These are phyloP conservation scores for Lantana camara DNA, from an alignment of 257 asterid species.

Conservation along the genomic window DNA sequence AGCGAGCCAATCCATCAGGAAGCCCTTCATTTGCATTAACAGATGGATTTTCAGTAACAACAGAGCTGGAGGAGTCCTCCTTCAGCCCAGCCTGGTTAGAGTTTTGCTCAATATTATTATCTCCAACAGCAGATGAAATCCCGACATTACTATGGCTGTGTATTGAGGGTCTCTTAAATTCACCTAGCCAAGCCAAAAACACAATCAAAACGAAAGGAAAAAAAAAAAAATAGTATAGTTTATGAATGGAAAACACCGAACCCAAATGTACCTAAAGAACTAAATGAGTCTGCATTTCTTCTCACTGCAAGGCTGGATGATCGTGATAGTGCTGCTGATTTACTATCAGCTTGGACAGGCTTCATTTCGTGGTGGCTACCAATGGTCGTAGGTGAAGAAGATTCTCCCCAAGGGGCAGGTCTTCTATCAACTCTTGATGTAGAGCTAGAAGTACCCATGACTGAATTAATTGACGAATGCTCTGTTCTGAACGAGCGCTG, in stretches of 20 bases:
- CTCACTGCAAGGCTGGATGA: conserved; percentile 62
- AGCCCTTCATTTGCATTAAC: conserved; percentile 46
- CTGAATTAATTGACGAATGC: conserved; percentile 40
- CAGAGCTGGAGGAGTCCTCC: conserved; percentile 46
- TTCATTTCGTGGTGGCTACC: conserved; percentile 48
- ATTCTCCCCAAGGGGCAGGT: conserved; percentile 44
- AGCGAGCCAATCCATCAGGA: conserved; percentile 50
- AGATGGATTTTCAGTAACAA: conserved; percentile 42
- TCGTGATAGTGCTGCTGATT: conserved; percentile 48
- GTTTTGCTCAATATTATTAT: conserved; percentile 44
- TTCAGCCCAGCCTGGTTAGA: conserved; percentile 42
- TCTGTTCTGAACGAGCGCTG: conserved; percentile 64
- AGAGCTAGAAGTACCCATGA: conserved; percentile 41
- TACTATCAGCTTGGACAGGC: conserved; percentile 51
- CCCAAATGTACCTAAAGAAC: conserved; percentile 46
- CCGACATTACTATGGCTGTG: conserved; percentile 31
- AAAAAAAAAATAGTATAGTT: not conserved
- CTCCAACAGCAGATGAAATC: conserved; percentile 43
- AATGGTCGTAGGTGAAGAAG: conserved; percentile 39
- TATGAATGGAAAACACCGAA: conserved; percentile 26
- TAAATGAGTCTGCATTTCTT: conserved; percentile 46
- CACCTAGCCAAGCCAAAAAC: conserved; percentile 51
- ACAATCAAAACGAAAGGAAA: conserved; percentile 10
- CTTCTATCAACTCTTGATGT: conserved; percentile 54
- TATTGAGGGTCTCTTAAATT: conserved; percentile 59